A percentile compares a stretch with the other conserved stretches of the same genome.
Conservation (phyloP, 768 basidiomycete genomes). For the Sporobolomyces pararoseus region DNA sequence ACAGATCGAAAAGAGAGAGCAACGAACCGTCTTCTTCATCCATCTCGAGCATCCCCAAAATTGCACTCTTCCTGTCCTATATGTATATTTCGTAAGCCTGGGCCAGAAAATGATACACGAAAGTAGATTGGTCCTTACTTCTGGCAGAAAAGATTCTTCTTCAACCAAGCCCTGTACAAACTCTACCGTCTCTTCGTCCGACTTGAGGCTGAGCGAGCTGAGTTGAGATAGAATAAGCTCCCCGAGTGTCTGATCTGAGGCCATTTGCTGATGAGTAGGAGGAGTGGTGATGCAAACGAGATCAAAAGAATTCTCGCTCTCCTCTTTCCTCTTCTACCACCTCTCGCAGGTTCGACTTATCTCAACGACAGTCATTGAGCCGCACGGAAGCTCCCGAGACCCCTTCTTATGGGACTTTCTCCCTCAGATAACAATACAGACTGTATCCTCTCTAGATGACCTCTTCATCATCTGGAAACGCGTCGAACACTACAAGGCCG, state of each 20-base stretch:
- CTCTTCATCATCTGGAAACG: too few species aligned
- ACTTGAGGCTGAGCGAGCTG: conserved; percentile 8
- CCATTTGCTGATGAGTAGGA: background rate
- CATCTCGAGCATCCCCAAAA: conserved; percentile 32
- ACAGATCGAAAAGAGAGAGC: background rate
- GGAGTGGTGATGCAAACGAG: background rate
- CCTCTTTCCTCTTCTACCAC: too few species aligned
- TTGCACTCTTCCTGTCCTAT: conserved; percentile 38
- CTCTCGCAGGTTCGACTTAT: too few species aligned
- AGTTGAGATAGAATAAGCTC: conserved; percentile 28
- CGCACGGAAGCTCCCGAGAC: too few species aligned
- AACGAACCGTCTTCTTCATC: conserved; percentile 35
- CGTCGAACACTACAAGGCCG: too few species aligned
- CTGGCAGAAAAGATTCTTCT: conserved; percentile 34
- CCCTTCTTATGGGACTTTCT: too few species aligned
- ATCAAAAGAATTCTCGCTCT: too few species aligned
- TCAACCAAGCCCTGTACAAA: conserved; percentile 26
- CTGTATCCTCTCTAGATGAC: too few species aligned
- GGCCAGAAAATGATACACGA: too few species aligned
- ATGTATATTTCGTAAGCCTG: too few species aligned
- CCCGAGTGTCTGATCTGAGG: conserved; percentile 4
- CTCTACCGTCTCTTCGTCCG: conserved; percentile 22
- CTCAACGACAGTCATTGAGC: too few species aligned
- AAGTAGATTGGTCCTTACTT: conserved; percentile 18
- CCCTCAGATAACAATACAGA: too few species aligned